Percentiles rank a stretch among this genome's conserved stretches.
phyloP scores from a whole-genome alignment of 2,329 filamentous ascomycete species.

The Pseudogymnoascus sp. region DNA sequence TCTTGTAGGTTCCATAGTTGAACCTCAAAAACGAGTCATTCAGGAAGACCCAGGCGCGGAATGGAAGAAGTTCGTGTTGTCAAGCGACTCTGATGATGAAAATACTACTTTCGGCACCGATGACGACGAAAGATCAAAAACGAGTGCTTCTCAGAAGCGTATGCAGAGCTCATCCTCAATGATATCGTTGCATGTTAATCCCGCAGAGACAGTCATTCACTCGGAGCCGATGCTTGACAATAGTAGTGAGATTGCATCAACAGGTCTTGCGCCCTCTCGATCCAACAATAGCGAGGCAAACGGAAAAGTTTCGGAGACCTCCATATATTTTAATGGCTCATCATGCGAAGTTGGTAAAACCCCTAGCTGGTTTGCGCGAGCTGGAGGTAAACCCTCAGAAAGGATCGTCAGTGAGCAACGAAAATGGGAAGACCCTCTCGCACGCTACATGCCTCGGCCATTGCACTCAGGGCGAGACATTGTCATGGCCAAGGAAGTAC shows the following conservation, averaged over 20 bases:
- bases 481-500: neutral
- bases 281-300: neutral
- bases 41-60: conserved; percentile 17
- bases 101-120: neutral
- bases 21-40: neutral
- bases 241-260: neutral
- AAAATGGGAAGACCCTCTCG: neutral
- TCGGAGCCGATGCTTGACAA: neutral
- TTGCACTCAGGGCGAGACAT: neutral
- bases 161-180: neutral
- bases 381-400: neutral
- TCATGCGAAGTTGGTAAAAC: neutral
- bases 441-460: neutral
- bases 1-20: neutral
- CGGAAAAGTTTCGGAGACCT: neutral
- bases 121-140: neutral
- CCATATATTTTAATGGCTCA: neutral
- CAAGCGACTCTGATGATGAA: conserved; percentile 16
- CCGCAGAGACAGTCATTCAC: neutral
- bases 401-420: neutral
- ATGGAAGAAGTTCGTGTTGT: conserved; percentile 27
- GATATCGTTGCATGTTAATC: neutral
- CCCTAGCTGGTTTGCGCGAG: neutral
- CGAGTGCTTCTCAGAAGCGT: neutral
- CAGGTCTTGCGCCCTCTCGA: neutral